Base-by-base conservation (phyloP, 345 rosid genomes). In the Hibiscus mutabilis region DNA sequence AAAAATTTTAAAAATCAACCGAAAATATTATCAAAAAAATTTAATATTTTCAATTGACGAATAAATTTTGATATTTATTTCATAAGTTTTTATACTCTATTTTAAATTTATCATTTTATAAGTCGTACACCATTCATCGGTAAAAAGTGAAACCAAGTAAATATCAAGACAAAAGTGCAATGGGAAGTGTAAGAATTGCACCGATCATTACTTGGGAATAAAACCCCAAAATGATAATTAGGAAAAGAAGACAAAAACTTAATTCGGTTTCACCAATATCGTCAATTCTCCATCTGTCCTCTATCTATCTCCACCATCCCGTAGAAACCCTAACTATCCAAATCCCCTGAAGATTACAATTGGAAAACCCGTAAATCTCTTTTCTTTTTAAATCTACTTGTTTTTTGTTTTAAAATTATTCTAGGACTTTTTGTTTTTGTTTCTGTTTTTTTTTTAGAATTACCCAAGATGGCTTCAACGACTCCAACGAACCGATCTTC, bases 401-500 rank as follows among this genome's bases (percentile, higher is more conserved):
- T 15, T 15, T 2, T 15, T 25, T 11, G 10, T 42, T 42, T 46
- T 25, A 24, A 7, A 46, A 66, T 8, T 31, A 47, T 46, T 67
- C 19, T 24, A 67, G 40, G 29, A 63, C 0, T 61, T 4, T n/a
- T 16, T 52, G 2, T 4, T 49, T 21, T 22, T 10, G 0, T 61
- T 4, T n/a, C 8, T 52, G 2, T 4, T 49, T 21, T 22, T 10
- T 63, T 10, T 19, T 37, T 25, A 40, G 51, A 63, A 29, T 29
- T 68, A 40, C 15, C 24, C 18, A 68, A 68, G 22, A 69, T 69
- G 72, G 44, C 62, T 19, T 69, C 72, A 16, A 40, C 73, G 27
- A 18, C 64, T 56, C 73, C 67, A 35, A 52, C 78, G 22, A 73
- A 49, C 76, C 83, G 47, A 77, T 85, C 91, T 21, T 79, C 86